Base-by-base conservation (phyloP, 2,329 filamentous ascomycete genomes). In the Mariannaea elegans region DNA sequence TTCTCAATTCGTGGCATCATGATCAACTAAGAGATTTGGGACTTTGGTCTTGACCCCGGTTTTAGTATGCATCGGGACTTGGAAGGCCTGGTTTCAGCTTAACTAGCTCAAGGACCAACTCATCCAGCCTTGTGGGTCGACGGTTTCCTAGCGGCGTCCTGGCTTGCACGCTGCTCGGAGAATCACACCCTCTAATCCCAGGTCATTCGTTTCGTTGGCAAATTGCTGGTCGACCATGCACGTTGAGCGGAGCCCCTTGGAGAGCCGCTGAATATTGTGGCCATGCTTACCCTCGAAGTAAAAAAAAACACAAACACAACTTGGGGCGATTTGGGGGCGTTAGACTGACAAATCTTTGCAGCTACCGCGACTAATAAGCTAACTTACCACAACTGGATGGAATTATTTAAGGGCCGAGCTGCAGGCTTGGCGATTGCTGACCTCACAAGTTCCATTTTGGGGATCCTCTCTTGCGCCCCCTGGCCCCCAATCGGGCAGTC, bases 71-170 rank as follows among this genome's bases (percentile, higher is more conserved):
- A 46, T 51, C 49, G 19, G 39, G 19, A 45, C 32, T 56, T 21
- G 44, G 21, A 19, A 44, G 42, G 29, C 38, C 16, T 27, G 27
- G 47, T 47, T 47, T 50, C 59, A 57, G 45, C 58, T 65, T 61
- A 44, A 57, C 42, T 49, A 49, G 36, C 56, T n/a, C 52, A 47
- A 64, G 63, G 63, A 55, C 61, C 61, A 61, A 34, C 53, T 49
- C 48, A 42, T 21, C 63, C 57, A 65, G 63, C 63, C 63, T 57
- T 64, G 55, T 62, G 63, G 61, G 50, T 36, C 51, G 7, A 41
- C 18, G 31, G 9, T 23, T 46, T 39, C 19, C 24, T 47, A 45
- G 56, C 48, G 34, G 51, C 29, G 44, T 39, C 42, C 24, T 24
- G 23, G 39, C 19, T 27, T 13, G 13, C 12, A 36, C 32, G 5